These are phyloP conservation scores for Wickerhamiella sorbophila DNA, from an alignment of 805 yeast genomes.

Conservation along the genomic window DNA sequence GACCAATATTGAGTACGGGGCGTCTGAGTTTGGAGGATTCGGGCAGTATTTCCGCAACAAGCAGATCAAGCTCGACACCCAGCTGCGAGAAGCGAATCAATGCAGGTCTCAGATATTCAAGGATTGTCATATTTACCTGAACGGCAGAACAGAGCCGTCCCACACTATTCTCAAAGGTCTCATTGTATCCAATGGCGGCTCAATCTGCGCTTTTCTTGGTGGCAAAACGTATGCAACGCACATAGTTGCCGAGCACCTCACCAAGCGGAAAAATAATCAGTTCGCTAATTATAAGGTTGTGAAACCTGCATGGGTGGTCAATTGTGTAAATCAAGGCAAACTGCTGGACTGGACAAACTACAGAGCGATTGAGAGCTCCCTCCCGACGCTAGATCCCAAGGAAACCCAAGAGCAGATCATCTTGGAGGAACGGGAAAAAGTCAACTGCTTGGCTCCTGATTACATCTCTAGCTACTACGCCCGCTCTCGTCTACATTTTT, in stretches of 20 bases:
- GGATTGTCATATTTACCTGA: conserved; percentile 60
- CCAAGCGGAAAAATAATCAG: conserved; percentile 59
- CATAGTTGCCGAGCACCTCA: conserved; percentile 62
- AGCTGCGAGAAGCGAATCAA: conserved; percentile 22
- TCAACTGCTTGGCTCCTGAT: conserved; percentile 49
- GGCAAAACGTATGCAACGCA: conserved; percentile 72
- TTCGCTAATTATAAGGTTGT: conserved; percentile 62
- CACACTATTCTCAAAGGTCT: conserved; percentile 54
- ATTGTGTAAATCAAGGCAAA: conserved; percentile 37
- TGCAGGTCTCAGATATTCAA: conserved; percentile 41
- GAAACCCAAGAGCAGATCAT: conserved; percentile 12
- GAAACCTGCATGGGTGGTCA: conserved; percentile 66
- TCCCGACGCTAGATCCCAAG: conserved; percentile 7
- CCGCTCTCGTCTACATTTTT: conserved; percentile 74
- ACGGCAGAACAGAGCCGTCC: conserved; percentile 81
- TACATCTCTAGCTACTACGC: conserved; percentile 60
- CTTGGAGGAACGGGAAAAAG: conserved; percentile 8
- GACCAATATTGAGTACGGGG: background rate
- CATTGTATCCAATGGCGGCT: conserved; percentile 70
- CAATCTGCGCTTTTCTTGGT: conserved; percentile 48
- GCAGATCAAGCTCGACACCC: conserved; percentile 42
- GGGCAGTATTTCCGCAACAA: conserved; percentile 52
- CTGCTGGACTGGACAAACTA: conserved; percentile 61
- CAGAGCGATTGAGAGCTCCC: conserved; percentile 30
- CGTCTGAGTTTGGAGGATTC: conserved; percentile 43